Conservation (phyloP, 345 rosid species). For the Gossypium longicalyx region DNA sequence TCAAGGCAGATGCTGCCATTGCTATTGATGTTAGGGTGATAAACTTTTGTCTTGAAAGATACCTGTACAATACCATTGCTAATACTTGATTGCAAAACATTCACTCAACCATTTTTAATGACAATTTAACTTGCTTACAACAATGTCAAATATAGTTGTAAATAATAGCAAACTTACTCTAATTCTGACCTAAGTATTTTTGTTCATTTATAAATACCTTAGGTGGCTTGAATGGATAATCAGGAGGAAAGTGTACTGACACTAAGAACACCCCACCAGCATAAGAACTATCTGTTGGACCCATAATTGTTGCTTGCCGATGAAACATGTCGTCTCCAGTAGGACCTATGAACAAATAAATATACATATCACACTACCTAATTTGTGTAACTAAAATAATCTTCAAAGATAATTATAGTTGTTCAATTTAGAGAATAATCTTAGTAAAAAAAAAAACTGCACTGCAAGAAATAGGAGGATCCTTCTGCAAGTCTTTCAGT, state of each 20-base stretch:
- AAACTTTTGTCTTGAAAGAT: slow-evolving; percentile 6
- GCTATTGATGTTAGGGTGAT: slow-evolving; percentile 18
- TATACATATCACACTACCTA: background rate
- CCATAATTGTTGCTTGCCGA: background rate
- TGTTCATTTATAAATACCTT: slow-evolving; percentile 6
- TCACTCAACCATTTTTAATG: background rate
- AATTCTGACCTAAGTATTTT: background rate
- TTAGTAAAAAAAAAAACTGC: slow-evolving; percentile 1
- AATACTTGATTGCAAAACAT: background rate
- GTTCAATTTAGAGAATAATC: no score
- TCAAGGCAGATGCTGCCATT: slow-evolving; percentile 20
- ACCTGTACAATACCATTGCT: background rate
- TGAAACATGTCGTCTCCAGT: background rate
- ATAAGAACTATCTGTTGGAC: background rate
- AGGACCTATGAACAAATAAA: background rate
- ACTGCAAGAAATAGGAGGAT: slow-evolving; percentile 17
- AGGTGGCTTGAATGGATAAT: slow-evolving; percentile 23
- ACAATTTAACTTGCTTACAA: background rate
- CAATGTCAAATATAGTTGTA: background rate
- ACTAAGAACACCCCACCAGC: slow-evolving; percentile 7
- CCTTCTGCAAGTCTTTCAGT: slow-evolving; percentile 20
- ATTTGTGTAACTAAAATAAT: background rate
- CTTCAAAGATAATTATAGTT: no score
- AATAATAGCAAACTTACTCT: background rate
- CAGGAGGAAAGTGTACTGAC: slow-evolving; percentile 18